phyloP scores from a whole-genome alignment of 495 filamentous ascomycete genomes.

The Pseudoneurospora amorphoporcata region DNA sequence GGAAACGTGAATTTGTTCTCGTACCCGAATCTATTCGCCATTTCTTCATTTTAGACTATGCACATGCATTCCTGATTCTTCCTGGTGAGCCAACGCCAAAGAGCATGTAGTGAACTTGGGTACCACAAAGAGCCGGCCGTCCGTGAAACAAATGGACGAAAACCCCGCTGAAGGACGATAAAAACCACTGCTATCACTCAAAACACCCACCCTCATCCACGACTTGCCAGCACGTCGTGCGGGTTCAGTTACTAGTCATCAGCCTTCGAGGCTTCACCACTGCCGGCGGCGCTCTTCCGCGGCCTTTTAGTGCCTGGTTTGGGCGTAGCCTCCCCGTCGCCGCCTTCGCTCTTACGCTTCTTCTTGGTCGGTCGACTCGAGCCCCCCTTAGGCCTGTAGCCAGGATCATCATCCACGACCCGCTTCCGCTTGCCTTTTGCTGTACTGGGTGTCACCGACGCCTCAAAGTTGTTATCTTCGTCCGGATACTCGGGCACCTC shows the following conservation, averaged over 20 bases:
- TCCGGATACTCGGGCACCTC: conserved; percentile 25
- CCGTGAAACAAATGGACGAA: not conserved
- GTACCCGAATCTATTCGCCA: not conserved
- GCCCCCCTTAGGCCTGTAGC: conserved; percentile 59
- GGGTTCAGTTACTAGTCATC: not conserved
- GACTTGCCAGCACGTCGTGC: not conserved
- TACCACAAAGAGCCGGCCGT: not conserved
- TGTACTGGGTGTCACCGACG: conserved; percentile 34
- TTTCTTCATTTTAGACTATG: not conserved
- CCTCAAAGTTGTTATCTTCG: conserved; percentile 29
- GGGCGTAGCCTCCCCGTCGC: conserved; percentile 18
- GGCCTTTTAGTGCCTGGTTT: conserved; percentile 11
- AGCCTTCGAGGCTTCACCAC: not conserved
- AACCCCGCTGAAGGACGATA: not conserved
- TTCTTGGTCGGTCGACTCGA: conserved; percentile 50
- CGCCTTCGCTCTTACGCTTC: conserved; percentile 45
- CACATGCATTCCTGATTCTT: not conserved
- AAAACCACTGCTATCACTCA: not conserved
- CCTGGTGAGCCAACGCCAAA: not conserved
- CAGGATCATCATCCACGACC: conserved; percentile 54
- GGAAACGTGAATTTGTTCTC: not conserved
- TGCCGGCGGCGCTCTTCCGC: conserved; percentile 20
- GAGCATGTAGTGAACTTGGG: not conserved
- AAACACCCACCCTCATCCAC: not conserved
- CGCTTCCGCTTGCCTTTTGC: conserved; percentile 40